Evolutionary conservation across 345 rosid species (phyloP).

Genomic region (Murraya paniculata): DNA sequence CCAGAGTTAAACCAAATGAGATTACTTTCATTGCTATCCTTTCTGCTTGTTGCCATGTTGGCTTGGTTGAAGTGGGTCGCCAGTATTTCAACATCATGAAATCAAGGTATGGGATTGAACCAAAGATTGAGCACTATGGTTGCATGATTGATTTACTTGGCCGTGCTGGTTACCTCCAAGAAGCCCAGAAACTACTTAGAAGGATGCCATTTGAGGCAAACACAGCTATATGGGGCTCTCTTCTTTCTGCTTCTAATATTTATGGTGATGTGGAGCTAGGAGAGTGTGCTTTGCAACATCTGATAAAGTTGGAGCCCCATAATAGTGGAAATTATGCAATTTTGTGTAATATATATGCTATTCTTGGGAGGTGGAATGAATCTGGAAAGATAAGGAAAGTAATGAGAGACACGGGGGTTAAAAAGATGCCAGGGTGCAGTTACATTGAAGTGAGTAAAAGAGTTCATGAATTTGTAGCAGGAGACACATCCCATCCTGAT

Average conservation of each 20-base stretch:
- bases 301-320: slow-evolving; percentile 60
- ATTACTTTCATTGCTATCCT: slow-evolving; percentile 73
- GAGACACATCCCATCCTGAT: slow-evolving; percentile 46
- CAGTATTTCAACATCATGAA: slow-evolving; percentile 46
- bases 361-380: slow-evolving; percentile 62
- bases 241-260: slow-evolving; percentile 64
- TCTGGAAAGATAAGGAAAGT: slow-evolving; percentile 52
- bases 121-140: slow-evolving; percentile 68
- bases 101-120: slow-evolving; percentile 37
- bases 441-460: slow-evolving; percentile 47
- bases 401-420: slow-evolving; percentile 59
- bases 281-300: slow-evolving; percentile 51
- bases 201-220: slow-evolving; percentile 66
- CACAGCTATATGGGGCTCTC: slow-evolving; percentile 80
- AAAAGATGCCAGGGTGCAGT: slow-evolving; percentile 67
- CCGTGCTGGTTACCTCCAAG: slow-evolving; percentile 58
- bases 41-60: slow-evolving; percentile 73
- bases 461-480: slow-evolving; percentile 51
- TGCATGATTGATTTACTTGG: slow-evolving; percentile 71
- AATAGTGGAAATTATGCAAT: slow-evolving; percentile 79
- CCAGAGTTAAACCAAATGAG: slow-evolving; percentile 46
- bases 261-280: slow-evolving; percentile 58
- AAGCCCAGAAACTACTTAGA: slow-evolving; percentile 45
- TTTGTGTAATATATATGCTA: slow-evolving; percentile 53
- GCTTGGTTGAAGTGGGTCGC: slow-evolving; percentile 53